These are phyloP conservation scores for Ceratocystis alfenasii DNA, from an alignment of 2,329 filamentous ascomycete species.

Conservation along the genomic window DNA sequence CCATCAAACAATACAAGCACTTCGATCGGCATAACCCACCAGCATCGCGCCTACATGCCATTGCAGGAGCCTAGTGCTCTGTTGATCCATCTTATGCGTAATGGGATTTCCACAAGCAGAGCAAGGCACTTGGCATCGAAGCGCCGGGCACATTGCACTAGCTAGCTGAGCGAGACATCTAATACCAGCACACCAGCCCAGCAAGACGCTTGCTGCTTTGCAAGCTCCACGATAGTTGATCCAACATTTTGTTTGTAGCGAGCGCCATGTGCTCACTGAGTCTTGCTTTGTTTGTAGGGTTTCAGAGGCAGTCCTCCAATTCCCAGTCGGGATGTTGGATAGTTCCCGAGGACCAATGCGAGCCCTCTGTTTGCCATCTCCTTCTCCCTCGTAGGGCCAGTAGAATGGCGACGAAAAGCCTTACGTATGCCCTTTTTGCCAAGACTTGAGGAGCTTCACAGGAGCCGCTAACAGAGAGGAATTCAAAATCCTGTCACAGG, in stretches of 20 bases:
- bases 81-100: no score
- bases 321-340: background rate
- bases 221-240: no score
- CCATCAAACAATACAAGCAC: background rate
- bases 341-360: background rate
- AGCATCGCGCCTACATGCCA: no score
- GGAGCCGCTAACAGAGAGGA: background rate
- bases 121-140: no score
- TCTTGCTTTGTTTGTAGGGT: background rate
- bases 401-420: background rate
- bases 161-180: no score
- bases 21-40: background rate
- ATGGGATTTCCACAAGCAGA: no score
- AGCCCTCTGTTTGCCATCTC: background rate
- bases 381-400: background rate
- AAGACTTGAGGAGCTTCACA: background rate
- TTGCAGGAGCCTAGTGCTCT: no score
- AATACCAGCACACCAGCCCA: no score
- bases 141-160: no score
- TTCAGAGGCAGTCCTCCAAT: background rate
- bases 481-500: background rate
- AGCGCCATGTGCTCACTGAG: background rate
- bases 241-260: no score
- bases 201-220: no score
- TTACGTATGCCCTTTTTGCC: slow-evolving; percentile 8